Base-by-base conservation (phyloP, 208 protist species). In the Leptomonas pyrrhocoris region DNA sequence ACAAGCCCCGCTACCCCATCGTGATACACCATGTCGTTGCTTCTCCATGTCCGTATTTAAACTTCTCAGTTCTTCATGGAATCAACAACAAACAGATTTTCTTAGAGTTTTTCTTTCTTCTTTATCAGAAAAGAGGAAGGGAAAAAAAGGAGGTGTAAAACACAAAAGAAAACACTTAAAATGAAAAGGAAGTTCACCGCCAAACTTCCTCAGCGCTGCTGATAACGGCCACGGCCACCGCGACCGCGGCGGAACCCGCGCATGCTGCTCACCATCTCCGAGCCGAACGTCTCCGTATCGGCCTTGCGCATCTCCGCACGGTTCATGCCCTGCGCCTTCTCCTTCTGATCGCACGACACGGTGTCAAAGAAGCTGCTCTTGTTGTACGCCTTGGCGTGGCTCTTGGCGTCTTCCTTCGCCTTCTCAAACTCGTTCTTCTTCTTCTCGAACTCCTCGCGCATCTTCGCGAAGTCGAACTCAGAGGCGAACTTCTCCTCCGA, bases 341-440 rank as follows among this genome's bases (percentile, higher is more conserved):
- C 86, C 80, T 91, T 91, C 60, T 85, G 75, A 38, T 94, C 90
- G 60, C 90, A 89, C 16, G 87, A 92, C 49, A 96, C 87, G 51
- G 68, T 96, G 64, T 97, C 92, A 51, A 97, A 97, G 80, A 97
- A 97, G 70, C 62, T 90, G 46, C 53, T 84, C 74, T 93, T 91
- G 73, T 83, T 79, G 81, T 97, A 97, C 38, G 85, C 86, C 77
- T 93, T 91, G 65, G 63, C 73, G 74, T 85, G 76, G 27, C 36
- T 58, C 75, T 90, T 87, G 54, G 82, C 81, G 15, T 94, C 86
- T 68, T 93, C 90, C 85, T 93, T 92, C 48, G 86, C 89, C 88
- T 90, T 92, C 80, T 94, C 83, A 60, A 94, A 93, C 75, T 95
- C 89, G 28, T 78, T 90, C 77, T 93, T 92, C 75, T 94, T 94